Evolutionary conservation across 192 early-diverging fungal genomes (phyloP).

Genomic region (Chytriomyces hyalinus): DNA sequence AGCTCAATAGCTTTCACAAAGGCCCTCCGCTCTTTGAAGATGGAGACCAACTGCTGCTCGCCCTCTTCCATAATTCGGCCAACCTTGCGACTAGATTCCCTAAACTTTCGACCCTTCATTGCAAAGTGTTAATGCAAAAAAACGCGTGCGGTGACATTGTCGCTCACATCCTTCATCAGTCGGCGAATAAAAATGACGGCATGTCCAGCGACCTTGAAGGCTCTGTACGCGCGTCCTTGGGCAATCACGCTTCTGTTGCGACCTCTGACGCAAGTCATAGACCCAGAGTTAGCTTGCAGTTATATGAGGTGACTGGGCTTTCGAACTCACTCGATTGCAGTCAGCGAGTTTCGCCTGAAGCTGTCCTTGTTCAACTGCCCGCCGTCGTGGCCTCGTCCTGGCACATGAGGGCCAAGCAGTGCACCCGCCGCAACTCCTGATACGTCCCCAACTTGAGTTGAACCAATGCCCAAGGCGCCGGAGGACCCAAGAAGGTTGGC

Average conservation of each 20-base stretch:
- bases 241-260: not conserved
- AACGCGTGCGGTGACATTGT: not conserved
- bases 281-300: not conserved
- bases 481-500: constrained; percentile 7
- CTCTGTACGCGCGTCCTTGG: not conserved
- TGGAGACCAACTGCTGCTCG: not conserved
- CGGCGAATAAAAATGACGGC: not conserved
- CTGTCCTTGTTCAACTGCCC: too few species aligned
- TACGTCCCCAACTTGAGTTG: too few species aligned
- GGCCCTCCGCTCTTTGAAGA: constrained; percentile 12
- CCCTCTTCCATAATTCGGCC: constrained; percentile 12
- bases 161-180: not conserved
- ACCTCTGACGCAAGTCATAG: not conserved
- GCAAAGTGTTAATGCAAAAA: not conserved
- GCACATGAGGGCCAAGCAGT: too few species aligned
- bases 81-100: constrained; percentile 8
- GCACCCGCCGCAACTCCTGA: too few species aligned
- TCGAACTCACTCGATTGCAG: too few species aligned
- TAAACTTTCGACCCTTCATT: constrained; percentile 3
- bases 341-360: too few species aligned
- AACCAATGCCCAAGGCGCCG: too few species aligned
- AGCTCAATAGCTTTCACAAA: constrained; percentile 19
- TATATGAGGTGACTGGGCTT: too few species aligned
- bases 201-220: not conserved
- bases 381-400: too few species aligned